Percentiles rank a stretch among this genome's conserved stretches.
Evolutionary conservation across 495 filamentous ascomycete genomes (phyloP).

Genomic region (Aspergillus diversus): DNA sequence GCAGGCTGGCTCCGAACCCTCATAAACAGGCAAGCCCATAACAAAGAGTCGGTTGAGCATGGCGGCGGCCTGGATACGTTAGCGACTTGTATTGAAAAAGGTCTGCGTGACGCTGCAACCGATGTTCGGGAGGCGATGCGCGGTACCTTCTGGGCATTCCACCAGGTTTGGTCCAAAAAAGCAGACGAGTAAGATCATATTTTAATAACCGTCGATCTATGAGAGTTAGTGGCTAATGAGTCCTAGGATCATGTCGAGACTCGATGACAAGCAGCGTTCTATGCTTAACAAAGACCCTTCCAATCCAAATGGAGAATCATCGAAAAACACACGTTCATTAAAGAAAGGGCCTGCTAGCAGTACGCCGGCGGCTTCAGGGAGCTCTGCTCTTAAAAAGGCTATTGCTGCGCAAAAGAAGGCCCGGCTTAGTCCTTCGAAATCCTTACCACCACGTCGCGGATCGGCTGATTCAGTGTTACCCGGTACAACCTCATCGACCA

Average conservation of each 20-base stretch:
- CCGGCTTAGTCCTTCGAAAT: slow-evolving; percentile 51
- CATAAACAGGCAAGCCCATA: slow-evolving; percentile 73
- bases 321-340: slow-evolving; percentile 44
- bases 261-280: slow-evolving; percentile 74
- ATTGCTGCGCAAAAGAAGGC: slow-evolving; percentile 83
- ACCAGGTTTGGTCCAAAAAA: slow-evolving; percentile 71
- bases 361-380: slow-evolving; percentile 48
- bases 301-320: slow-evolving; percentile 71
- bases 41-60: slow-evolving; percentile 83
- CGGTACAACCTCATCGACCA: slow-evolving; percentile 40
- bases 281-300: slow-evolving; percentile 76
- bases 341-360: slow-evolving; percentile 56
- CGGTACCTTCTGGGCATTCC: slow-evolving; percentile 82
- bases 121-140: slow-evolving; percentile 83
- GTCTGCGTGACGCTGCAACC: slow-evolving; percentile 84
- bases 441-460: slow-evolving; percentile 67
- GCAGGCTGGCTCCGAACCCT: slow-evolving; percentile 84
- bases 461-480: slow-evolving; percentile 68
- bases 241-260: slow-evolving; percentile 68
- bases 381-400: slow-evolving; percentile 69
- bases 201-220: not conserved
- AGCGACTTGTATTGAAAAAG: slow-evolving; percentile 86
- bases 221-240: slow-evolving; percentile 31
- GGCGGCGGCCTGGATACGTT: slow-evolving; percentile 77
- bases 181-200: slow-evolving; percentile 65